Evolutionary conservation across 2,329 filamentous ascomycete genomes (phyloP), one percentile per base, ranked within the genome.

Genomic region (Ceratocystis colombiana): DNA sequence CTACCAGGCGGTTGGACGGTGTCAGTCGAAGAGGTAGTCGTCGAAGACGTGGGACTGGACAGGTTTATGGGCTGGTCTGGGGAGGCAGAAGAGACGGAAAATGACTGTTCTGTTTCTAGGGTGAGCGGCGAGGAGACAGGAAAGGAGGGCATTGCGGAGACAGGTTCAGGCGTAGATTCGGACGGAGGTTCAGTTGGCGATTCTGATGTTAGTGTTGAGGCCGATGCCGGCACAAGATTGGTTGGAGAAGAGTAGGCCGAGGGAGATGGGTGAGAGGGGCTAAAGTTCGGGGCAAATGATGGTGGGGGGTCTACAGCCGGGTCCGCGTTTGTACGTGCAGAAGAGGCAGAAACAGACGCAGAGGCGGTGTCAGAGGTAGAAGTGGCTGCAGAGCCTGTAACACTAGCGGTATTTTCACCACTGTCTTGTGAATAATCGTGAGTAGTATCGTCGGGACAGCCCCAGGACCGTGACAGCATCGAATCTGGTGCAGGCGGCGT

Each of bases 391-490:
- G 37, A 50, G 61, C 25, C 45, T 12, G 22, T 63, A 46, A 5
- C 17, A 63, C 22, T 22, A 48, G 37, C 25, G 5, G n/a, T 30
- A 48, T 17, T 25, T 17, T 48, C 41, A 12, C 41, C 22, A 6
- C 46, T 22, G n/a, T 33, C 53, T 57, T 57, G 53, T 28, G 28
- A 33, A 57, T 57, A 28, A 57, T 33, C 28, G 20, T 33, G 53
- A 41, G 50, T 55, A 55, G 45, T 45, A 48, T 67, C 65, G 44
- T 67, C 65, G 6, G 61, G 61, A 64, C 61, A 63, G 22, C 61
- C 30, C 61, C 61, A 63, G 15, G 33, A 44, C 22, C 55, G 64
- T 25, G n/a, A 28, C 15, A 30, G 48, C 48, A 22, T 41, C 5
- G 41, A 63, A 30, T 57, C 28, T 57, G 22, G 28, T 15, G 37